Evolutionary conservation across 2,329 filamentous ascomycete genomes (phyloP).

Genomic region (Sarocladiaceae sp.): DNA sequence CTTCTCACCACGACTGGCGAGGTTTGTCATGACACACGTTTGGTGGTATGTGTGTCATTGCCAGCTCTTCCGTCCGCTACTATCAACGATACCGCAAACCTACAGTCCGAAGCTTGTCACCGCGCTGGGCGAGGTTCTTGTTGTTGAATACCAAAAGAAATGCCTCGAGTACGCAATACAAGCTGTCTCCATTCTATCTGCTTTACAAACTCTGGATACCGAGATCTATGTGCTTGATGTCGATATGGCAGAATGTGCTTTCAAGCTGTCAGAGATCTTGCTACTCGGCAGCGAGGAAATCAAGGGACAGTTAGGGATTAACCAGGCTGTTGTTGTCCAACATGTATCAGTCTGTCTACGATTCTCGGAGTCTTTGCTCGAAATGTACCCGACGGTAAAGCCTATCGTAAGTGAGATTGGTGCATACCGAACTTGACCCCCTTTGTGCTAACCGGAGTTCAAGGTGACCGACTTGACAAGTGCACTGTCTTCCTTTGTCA

Average conservation of each 20-base stretch:
- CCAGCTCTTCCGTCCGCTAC: constrained; percentile 3
- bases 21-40: constrained; percentile 10
- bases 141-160: constrained; percentile 1
- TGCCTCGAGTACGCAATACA: constrained; percentile 5
- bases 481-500: neutral
- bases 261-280: constrained; percentile 2
- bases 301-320: neutral
- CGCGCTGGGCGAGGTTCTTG: neutral
- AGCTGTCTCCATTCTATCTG: neutral
- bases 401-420: neutral
- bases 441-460: neutral
- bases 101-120: neutral
- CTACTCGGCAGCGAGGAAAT: neutral
- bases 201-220: neutral
- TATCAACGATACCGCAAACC: neutral
- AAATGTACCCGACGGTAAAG: neutral
- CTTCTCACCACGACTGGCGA: constrained; percentile 4
- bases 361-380: neutral
- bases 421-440: neutral
- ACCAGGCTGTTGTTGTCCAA: neutral
- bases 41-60: constrained; percentile 9
- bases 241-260: constrained; percentile 11
- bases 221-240: constrained; percentile 5
- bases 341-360: neutral
- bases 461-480: neutral